phyloP scores from a whole-genome alignment of 2,329 filamentous ascomycete genomes.

The Paracorniculantispora psalliotae region DNA sequence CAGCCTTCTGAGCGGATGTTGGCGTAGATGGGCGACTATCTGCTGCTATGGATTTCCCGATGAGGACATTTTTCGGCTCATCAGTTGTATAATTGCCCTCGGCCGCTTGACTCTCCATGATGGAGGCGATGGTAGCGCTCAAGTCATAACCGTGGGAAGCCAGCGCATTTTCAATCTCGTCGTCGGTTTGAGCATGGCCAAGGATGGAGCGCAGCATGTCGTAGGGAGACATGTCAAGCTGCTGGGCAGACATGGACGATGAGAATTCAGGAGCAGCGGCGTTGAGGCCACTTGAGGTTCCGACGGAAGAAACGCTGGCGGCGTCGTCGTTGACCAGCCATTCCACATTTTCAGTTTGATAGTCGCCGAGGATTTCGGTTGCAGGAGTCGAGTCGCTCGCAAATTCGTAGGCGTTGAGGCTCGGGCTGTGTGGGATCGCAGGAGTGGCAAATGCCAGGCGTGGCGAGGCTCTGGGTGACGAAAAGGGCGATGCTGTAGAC shows the following conservation, averaged over 20 bases:
- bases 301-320: conserved; percentile 73
- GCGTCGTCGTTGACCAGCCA: conserved; percentile 91
- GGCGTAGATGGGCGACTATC: conserved; percentile 73
- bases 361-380: conserved; percentile 83
- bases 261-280: conserved; percentile 75
- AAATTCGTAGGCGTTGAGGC: conserved; percentile 91
- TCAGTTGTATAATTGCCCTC: conserved; percentile 31
- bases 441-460: conserved; percentile 86
- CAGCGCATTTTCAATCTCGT: conserved; percentile 89
- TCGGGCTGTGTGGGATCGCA: conserved; percentile 88
- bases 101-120: conserved; percentile 69
- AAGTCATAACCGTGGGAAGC: conserved; percentile 89
- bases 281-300: conserved; percentile 66
- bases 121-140: conserved; percentile 80
- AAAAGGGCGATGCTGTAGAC: conserved; percentile 81
- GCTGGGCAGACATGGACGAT: conserved; percentile 51
- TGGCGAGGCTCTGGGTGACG: conserved; percentile 87
- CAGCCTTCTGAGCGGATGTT: conserved; percentile 69
- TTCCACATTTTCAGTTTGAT: conserved; percentile 90
- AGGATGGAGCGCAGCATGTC: conserved; percentile 96
- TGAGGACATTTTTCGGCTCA: conserved; percentile 64
- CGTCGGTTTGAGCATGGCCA: conserved; percentile 81
- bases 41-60: conserved; percentile 84
- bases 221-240: conserved; percentile 92
- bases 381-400: conserved; percentile 73